A percentile compares a stretch with the other conserved stretches of the same genome.
Conservation (phyloP, 352 stramenopile genomes). For the Phytophthora vignae region DNA sequence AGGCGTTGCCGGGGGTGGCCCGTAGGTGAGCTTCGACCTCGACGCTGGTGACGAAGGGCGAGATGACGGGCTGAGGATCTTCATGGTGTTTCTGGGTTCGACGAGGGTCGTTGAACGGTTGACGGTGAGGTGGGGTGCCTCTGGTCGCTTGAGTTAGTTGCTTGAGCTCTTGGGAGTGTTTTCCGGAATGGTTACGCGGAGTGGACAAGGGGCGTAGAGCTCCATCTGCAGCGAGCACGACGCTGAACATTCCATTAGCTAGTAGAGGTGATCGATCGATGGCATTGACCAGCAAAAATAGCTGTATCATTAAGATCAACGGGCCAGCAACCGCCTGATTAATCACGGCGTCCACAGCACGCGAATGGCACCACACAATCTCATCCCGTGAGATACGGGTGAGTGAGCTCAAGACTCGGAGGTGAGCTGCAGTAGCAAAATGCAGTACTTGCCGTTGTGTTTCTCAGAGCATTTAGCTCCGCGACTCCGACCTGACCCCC, state of each 20-base stretch:
- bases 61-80: slow-evolving; percentile 42
- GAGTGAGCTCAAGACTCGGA: neutral
- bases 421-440: no score
- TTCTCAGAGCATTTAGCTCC: neutral
- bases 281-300: neutral
- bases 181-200: slow-evolving; percentile 16
- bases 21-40: slow-evolving; percentile 45
- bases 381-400: neutral
- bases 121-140: neutral
- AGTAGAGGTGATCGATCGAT: neutral
- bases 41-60: slow-evolving; percentile 40
- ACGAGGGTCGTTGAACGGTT: no score
- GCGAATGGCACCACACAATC: neutral
- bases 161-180: slow-evolving; percentile 16
- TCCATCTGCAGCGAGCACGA: neutral
- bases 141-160: slow-evolving; percentile 8
- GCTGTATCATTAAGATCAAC: neutral
- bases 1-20: slow-evolving; percentile 32
- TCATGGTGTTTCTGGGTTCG: slow-evolving; percentile 11
- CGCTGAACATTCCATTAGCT: neutral
- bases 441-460: neutral
- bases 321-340: neutral
- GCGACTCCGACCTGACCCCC: no score
- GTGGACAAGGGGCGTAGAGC: neutral
- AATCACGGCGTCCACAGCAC: neutral